Evolutionary conservation across 176 grass and related monocot genomes (phyloP).

Genomic region (Avena sativa): DNA sequence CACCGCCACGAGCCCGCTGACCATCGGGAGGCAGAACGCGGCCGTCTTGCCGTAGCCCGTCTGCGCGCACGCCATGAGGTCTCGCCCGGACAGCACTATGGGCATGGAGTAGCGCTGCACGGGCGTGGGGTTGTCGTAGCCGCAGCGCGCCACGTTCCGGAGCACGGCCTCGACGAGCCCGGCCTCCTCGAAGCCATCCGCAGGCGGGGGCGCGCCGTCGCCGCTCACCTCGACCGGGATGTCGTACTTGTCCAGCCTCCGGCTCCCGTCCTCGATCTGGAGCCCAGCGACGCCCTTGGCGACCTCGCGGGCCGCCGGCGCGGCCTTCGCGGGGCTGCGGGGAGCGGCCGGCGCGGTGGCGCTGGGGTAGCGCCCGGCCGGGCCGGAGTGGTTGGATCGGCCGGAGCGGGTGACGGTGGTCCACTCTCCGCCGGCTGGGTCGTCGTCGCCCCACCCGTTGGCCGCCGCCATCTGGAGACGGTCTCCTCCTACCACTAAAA

Average conservation of each 20-base stretch:
- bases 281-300: slow-evolving; percentile 18
- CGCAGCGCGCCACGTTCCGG: slow-evolving; percentile 57
- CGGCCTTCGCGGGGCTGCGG: neutral
- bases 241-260: slow-evolving; percentile 61
- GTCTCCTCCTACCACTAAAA: slow-evolving; percentile 31
- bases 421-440: neutral
- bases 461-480: slow-evolving; percentile 4
- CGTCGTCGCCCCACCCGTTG: neutral
- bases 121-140: slow-evolving; percentile 64
- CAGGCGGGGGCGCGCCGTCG: slow-evolving; percentile 53
- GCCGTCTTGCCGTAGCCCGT: slow-evolving; percentile 93
- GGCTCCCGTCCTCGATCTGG: slow-evolving; percentile 11
- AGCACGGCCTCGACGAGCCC: slow-evolving; percentile 67
- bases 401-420: slow-evolving; percentile 17
- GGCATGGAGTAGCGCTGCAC: slow-evolving; percentile 92
- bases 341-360: neutral
- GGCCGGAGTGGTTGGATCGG: neutral
- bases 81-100: slow-evolving; percentile 54
- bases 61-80: slow-evolving; percentile 88
- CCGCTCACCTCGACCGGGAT: slow-evolving; percentile 79
- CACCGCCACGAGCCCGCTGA: slow-evolving; percentile 30
- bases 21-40: slow-evolving; percentile 81
- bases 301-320: neutral
- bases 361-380: neutral
- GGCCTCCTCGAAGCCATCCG: slow-evolving; percentile 56